Conservation (phyloP, 345 rosid species). For the Garcia nutans region DNA sequence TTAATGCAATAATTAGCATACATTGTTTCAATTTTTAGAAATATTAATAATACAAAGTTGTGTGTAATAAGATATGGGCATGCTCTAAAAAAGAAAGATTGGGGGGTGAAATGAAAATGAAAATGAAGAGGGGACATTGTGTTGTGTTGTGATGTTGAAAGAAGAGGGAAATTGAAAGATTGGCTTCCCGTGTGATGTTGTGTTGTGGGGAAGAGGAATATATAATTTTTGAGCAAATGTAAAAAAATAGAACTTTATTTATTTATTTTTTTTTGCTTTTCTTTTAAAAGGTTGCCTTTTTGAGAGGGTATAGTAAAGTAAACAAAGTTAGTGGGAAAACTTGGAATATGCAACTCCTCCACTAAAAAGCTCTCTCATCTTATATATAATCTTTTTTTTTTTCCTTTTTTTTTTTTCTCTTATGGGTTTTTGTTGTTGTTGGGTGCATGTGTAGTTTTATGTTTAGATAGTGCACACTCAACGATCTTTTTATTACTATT, state of each 20-base stretch:
- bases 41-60: too few relatives aligned
- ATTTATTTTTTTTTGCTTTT: conserved; percentile 39
- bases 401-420: background rate
- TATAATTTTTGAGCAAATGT: conserved; percentile 37
- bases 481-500: background rate
- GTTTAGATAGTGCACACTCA: background rate
- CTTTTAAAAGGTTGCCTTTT: conserved; percentile 51
- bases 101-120: conserved; percentile 29
- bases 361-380: conserved; percentile 22
- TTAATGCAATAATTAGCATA: background rate
- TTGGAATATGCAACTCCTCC: conserved; percentile 37
- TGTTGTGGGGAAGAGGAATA: conserved; percentile 42
- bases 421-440: background rate
- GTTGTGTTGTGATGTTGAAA: too few relatives aligned
- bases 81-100: conserved; percentile 30
- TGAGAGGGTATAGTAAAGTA: conserved; percentile 23
- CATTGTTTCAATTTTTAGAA: too few relatives aligned
- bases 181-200: conserved; percentile 37
- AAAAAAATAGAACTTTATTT: conserved; percentile 45
- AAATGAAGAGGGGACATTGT: conserved; percentile 22
- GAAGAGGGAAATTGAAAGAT: too few relatives aligned
- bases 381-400: background rate
- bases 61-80: conserved; percentile 18
- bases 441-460: background rate
- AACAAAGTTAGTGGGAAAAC: conserved; percentile 30